Evolutionary conservation across 352 stramenopile species (phyloP), one percentile per base, ranked within the genome.

Genomic region (Globisporangium yorkense): DNA sequence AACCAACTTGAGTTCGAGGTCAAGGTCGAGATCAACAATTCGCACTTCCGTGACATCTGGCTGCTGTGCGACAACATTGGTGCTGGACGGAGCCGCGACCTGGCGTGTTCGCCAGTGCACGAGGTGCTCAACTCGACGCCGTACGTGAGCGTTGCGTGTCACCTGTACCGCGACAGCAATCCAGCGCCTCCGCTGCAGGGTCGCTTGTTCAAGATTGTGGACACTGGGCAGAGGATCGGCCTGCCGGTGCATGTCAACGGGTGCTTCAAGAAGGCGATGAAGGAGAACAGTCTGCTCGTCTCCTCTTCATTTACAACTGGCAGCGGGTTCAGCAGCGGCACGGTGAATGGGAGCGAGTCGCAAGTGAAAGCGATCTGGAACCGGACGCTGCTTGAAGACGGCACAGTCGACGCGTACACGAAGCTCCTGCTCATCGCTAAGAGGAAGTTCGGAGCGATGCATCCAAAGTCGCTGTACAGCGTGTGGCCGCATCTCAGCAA

Each of bases 171-270:
- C 18, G 63, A 90, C 52, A 71, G 63, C 16, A 73, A 67, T 8
- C 57, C 71, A 51, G 62, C 72, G 24, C 65, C 61, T 29, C 51
- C 58, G 45, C 41, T 89, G n/a, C 62, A 61, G n/a, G 83, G 83
- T n/a, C 75, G 71, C 33, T 40, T 92, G 46, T 90, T 73, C 62
- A 79, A 85, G 18, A 80, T 79, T 56, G 64, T 86, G 21, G 62
- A 80, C 31, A 87, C 73, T 1, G 54, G 59, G 6, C 70, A 85
- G 56, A 35, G 62, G 9, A 74, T 77, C 20, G 80, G 78, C 0
- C 55, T 92, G 24, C 83, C 80, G 1, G 54, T 92, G 27, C 83
- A 92, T 37, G 72, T 92, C 45, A 89, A 89, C 62, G 83, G 77
- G 1, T 88, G 76, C 43, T 92, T 92, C 57, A 91, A 89, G 57